Evolutionary conservation across 1,284 basidiomycete species (phyloP).

Genomic region (Xanthoconium separans): DNA sequence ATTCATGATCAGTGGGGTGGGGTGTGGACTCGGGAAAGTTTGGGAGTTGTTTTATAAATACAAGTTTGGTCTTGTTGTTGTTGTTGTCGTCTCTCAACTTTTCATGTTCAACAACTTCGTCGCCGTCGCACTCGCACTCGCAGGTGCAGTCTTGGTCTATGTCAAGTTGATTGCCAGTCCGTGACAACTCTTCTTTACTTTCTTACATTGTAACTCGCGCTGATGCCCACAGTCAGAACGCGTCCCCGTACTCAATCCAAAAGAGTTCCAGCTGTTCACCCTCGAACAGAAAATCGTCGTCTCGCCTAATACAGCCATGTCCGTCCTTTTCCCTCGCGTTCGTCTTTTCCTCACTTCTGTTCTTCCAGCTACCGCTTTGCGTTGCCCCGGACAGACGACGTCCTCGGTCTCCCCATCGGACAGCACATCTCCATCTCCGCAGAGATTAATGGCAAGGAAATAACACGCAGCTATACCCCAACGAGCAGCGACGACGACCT

Average conservation of each 20-base stretch:
- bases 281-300: constrained; percentile 81
- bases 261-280: constrained; percentile 80
- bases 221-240: constrained; percentile 39
- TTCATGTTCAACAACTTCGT: too few relatives aligned
- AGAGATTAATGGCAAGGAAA: constrained; percentile 86
- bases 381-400: constrained; percentile 69
- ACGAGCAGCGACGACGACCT: constrained; percentile 90
- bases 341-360: not conserved
- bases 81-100: too few relatives aligned
- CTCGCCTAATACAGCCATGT: constrained; percentile 96
- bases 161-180: constrained; percentile 43
- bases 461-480: constrained; percentile 93
- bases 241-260: constrained; percentile 70
- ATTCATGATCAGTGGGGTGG: too few relatives aligned
- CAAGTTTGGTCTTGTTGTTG: too few relatives aligned
- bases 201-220: too few relatives aligned
- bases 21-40: too few relatives aligned
- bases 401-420: constrained; percentile 92
- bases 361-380: constrained; percentile 83
- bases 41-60: too few relatives aligned
- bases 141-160: constrained; percentile 40
- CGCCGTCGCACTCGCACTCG: constrained; percentile 46
- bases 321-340: constrained; percentile 30
- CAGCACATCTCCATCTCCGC: constrained; percentile 95
- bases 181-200: too few relatives aligned